These are phyloP conservation scores for Parietaria judaica DNA, from an alignment of 306 rosid genomes.

Conservation along the genomic window DNA sequence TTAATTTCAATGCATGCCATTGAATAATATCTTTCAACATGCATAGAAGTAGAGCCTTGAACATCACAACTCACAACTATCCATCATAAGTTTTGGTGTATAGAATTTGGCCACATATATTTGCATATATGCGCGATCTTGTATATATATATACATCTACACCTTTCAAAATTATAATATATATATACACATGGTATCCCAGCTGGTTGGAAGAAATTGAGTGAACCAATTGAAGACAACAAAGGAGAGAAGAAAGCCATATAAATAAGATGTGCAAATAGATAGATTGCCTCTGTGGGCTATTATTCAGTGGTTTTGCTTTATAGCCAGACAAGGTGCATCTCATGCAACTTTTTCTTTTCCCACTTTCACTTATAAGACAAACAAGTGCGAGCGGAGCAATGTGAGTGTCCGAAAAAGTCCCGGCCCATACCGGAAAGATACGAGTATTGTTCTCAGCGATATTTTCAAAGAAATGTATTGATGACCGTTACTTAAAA, in stretches of 20 bases:
- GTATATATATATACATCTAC: background rate
- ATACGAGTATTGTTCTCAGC: too few species aligned
- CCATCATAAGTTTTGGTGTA: background rate
- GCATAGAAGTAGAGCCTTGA: too few species aligned
- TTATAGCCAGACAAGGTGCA: conserved; percentile 64
- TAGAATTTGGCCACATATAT: background rate
- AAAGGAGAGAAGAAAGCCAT: conserved; percentile 11
- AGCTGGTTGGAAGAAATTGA: conserved; percentile 9
- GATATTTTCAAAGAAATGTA: too few species aligned
- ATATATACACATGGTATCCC: background rate
- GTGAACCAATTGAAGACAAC: conserved; percentile 2
- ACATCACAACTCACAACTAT: too few species aligned
- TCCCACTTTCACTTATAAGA: conserved; percentile 21
- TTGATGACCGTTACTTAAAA: too few species aligned
- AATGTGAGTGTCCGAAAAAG: too few species aligned
- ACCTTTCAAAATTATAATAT: background rate
- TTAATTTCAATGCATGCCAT: too few species aligned
- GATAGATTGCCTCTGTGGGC: conserved; percentile 39
- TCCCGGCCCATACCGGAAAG: too few species aligned
- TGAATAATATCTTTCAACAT: too few species aligned
- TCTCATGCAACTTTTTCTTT: conserved; percentile 22
- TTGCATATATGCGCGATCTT: background rate
- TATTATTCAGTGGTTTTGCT: conserved; percentile 38
- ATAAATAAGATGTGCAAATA: background rate
- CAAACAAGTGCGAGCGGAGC: too few species aligned